These are phyloP conservation scores for Trematosphaeria pertusa DNA, from an alignment of 2,329 filamentous ascomycete species.

Conservation along the genomic window DNA sequence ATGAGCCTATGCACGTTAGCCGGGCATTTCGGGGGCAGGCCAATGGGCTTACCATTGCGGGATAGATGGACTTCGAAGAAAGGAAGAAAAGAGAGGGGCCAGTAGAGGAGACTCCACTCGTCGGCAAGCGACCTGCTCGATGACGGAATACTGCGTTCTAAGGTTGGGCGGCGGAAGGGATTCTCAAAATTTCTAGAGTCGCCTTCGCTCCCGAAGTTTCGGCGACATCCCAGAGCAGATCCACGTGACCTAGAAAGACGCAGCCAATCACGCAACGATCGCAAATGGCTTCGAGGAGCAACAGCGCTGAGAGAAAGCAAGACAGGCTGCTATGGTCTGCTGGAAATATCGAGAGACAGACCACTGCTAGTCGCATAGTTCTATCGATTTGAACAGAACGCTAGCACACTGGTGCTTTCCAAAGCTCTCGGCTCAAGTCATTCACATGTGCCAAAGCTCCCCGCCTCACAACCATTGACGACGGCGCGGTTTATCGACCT, in stretches of 20 bases:
- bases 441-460: conserved; percentile 17
- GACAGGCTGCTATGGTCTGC: too few relatives aligned
- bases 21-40: conserved; percentile 1
- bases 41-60: conserved; percentile 35
- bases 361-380: too few relatives aligned
- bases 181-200: conserved; percentile 32
- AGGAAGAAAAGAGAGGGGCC: not conserved
- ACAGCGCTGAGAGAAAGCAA: too few relatives aligned
- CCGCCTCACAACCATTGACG: conserved; percentile 5
- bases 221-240: conserved; percentile 20
- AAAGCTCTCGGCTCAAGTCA: conserved; percentile 10
- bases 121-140: conserved; percentile 4
- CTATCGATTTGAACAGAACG: too few relatives aligned
- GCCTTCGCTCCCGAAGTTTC: conserved; percentile 37
- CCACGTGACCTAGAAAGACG: conserved; percentile 29
- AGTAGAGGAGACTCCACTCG: too few relatives aligned
- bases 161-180: conserved; percentile 18
- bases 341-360: too few relatives aligned
- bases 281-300: too few relatives aligned
- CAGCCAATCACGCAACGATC: conserved; percentile 42
- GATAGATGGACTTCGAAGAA: not conserved
- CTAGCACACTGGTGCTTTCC: too few relatives aligned
- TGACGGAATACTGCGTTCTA: conserved; percentile 22
- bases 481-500: too few relatives aligned
- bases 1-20: conserved; percentile 72